phyloP scores from a whole-genome alignment of 2,329 filamentous ascomycete species.

The Parasarocladium wereldwijsianum region DNA sequence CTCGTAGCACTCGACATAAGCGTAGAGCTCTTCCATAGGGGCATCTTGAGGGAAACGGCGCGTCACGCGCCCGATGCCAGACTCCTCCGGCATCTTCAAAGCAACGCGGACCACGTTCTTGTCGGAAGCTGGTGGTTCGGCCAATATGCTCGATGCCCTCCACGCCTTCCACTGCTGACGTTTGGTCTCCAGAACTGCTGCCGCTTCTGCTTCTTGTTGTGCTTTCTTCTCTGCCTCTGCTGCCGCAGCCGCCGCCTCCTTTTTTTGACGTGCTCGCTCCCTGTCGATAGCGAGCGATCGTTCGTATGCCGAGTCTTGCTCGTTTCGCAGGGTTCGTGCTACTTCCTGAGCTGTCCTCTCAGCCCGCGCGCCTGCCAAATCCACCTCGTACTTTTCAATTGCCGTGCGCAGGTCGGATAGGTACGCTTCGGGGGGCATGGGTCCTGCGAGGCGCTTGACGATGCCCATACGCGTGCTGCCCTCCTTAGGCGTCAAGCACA shows the following conservation, averaged over 20 bases:
- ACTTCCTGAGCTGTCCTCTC: constrained; percentile 69
- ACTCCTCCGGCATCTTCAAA: constrained; percentile 44
- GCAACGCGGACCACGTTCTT: constrained; percentile 61
- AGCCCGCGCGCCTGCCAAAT: constrained; percentile 60
- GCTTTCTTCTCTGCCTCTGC: constrained; percentile 51
- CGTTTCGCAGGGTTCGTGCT: constrained; percentile 63
- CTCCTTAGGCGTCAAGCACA: constrained; percentile 76
- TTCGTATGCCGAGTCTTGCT: constrained; percentile 91
- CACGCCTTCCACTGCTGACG: constrained; percentile 62
- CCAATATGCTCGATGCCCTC: constrained; percentile 52
- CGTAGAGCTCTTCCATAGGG: constrained; percentile 77
- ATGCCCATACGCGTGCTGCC: constrained; percentile 83
- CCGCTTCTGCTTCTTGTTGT: constrained; percentile 45
- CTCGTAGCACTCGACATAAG: constrained; percentile 86
- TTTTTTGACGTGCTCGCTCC: constrained; percentile 62
- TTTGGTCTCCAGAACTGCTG: constrained; percentile 29
- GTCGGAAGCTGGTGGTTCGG: constrained; percentile 49
- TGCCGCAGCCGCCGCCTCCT: constrained; percentile 61
- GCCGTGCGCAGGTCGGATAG: constrained; percentile 59
- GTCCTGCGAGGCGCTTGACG: constrained; percentile 62
- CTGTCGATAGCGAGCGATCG: constrained; percentile 77
- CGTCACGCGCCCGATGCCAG: constrained; percentile 58
- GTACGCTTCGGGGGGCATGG: constrained; percentile 55
- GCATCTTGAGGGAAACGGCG: constrained; percentile 58
- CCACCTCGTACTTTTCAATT: constrained; percentile 60